Evolutionary conservation across 345 rosid species (phyloP).

Genomic region (Hibiscus trionum): DNA sequence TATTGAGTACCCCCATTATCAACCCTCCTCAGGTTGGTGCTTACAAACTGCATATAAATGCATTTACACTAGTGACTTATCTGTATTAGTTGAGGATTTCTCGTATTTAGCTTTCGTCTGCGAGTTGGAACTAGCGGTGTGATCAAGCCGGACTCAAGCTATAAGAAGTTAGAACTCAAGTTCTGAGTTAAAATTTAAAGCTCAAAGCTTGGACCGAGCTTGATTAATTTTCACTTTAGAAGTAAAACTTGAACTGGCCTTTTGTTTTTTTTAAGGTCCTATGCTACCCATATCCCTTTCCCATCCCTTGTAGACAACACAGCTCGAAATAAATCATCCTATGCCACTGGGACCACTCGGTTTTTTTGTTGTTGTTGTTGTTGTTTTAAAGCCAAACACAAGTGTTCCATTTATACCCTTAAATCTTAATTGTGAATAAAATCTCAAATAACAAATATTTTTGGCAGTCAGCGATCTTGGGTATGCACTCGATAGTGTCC

Average conservation of each 20-base stretch:
- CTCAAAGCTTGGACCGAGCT: background rate
- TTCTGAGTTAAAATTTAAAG: background rate
- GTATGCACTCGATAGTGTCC: conserved; percentile 79
- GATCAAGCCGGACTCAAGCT: background rate
- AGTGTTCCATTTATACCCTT: background rate
- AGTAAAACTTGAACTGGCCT: background rate
- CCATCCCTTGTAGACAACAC: no score
- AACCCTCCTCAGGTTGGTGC: conserved; percentile 87
- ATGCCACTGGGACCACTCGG: no score
- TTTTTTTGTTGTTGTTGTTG: no score
- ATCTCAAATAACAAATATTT: background rate
- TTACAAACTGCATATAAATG: no score
- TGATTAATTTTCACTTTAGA: background rate
- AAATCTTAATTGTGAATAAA: background rate
- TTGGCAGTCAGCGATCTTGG: conserved; percentile 72
- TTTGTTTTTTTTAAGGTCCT: no score
- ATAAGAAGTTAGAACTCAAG: background rate
- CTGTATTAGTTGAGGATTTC: background rate
- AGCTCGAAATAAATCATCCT: no score
- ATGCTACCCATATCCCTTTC: no score
- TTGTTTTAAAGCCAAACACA: background rate
- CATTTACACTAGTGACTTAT: background rate
- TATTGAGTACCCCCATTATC: conserved; percentile 91
- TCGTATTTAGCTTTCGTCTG: background rate
- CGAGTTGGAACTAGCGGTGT: background rate